Evolutionary conservation across 1,284 basidiomycete genomes (phyloP).

Genomic region (Athelia psychrophila): DNA sequence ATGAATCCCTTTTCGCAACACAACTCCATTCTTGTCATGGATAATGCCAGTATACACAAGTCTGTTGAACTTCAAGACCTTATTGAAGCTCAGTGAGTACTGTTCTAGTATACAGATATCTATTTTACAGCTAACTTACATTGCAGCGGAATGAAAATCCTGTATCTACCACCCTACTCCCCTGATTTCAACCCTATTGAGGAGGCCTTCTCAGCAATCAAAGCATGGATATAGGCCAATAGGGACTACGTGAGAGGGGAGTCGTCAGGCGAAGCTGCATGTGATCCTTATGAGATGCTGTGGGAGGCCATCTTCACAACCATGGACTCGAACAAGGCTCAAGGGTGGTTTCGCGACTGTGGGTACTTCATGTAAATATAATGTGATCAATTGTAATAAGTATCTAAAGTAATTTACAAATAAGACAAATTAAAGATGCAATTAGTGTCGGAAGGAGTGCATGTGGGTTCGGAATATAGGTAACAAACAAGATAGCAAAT

Average conservation of each 20-base stretch:
- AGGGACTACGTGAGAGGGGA: slow-evolving; percentile 15
- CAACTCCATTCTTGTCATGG: slow-evolving; percentile 33
- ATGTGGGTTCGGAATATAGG: background rate
- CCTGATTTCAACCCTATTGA: slow-evolving; percentile 33
- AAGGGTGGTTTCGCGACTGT: slow-evolving; percentile 19
- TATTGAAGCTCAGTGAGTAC: slow-evolving; percentile 23
- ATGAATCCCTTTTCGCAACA: slow-evolving; percentile 26
- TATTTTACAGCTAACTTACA: background rate
- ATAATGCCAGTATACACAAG: slow-evolving; percentile 31
- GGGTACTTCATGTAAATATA: slow-evolving; percentile 13
- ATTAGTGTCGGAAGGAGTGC: background rate
- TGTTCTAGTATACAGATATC: background rate
- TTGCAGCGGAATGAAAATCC: slow-evolving; percentile 24
- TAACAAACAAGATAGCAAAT: background rate
- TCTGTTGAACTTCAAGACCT: slow-evolving; percentile 23
- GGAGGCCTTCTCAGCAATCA: slow-evolving; percentile 29
- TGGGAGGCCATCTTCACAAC: slow-evolving; percentile 19
- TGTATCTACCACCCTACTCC: slow-evolving; percentile 31
- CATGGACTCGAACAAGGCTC: slow-evolving; percentile 15
- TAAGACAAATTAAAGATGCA: background rate
- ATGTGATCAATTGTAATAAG: background rate
- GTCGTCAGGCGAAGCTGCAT: slow-evolving; percentile 5
- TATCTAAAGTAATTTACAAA: background rate
- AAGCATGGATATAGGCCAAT: slow-evolving; percentile 21
- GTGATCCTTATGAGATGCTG: slow-evolving; percentile 19